Evolutionary conservation across 495 filamentous ascomycete genomes (phyloP), one percentile per base, ranked within the genome.

Genomic region (Gamarada debralockiae): DNA sequence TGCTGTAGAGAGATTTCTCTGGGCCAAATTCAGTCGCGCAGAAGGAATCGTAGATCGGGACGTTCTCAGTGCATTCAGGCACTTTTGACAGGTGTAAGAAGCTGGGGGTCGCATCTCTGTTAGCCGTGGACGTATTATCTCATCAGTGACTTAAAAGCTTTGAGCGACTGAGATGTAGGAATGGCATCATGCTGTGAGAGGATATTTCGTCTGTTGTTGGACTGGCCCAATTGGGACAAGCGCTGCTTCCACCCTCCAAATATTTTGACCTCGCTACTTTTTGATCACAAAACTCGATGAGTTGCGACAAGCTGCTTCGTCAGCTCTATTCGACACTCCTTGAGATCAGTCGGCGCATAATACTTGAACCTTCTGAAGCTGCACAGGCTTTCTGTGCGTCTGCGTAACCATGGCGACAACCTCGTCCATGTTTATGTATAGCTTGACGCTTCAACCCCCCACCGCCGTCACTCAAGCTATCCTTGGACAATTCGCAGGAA

Each of bases 401-500:
- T 45, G 52, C 60, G 49, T 45, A 79, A 87, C 59, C 71, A 99
- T 99, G 93, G 91, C 93, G 67, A 92, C 90, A 54, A 96, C 91
- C 38, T 96, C 91, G 59, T 90, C 89, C 64, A 95, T 96, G 90
- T 96, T 96, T 67, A 85, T 97, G 78, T 97, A 97, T 75, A 91
- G 89, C 42, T 74, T 97, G 67, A 97, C 95, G 18, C 84, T 99
- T 62, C 87, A 96, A 68, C 85, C 89, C 51, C 89, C 95, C 22
- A 88, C 91, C 44, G 85, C 90, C 31, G 78, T 95, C 58, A 90
- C 84, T 14, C 87, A 96, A 72, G 90, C 92, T 48, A 86, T 97
- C 47, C 76, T 96, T 14, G 93, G 93, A 55, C 89, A 97, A 63
- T 97, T 97, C 69, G 83, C 90, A 49, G 92, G 93, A 36, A 93